Base-by-base conservation (phyloP, 495 filamentous ascomycete genomes). In the Hypomontagnella monticulosa region DNA sequence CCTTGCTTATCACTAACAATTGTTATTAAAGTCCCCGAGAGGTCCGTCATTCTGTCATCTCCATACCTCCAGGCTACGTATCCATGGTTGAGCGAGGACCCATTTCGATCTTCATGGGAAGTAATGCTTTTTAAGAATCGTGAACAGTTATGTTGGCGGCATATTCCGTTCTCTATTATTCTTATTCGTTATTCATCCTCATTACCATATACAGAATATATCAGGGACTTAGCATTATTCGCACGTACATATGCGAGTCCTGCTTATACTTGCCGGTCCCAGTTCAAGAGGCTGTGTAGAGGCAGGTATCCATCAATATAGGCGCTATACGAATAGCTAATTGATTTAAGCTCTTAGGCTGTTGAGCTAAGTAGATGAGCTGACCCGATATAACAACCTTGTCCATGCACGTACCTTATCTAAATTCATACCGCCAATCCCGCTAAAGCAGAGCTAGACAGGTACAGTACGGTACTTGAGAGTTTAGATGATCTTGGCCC, bases 1-100 rank as follows among this genome's bases (percentile, higher is more conserved):
- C 63, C 55, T 47, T 66, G 44, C 42, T 44, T 53, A 60, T 48
- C 47, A 42, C 30, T 54, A 52, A 36, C 19, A 55, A 48, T 46
- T 33, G 14, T 27, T 27, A 6, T 27, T 27, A 42, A 57, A 48
- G 43, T 44, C 34, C 36, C 59, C 37, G 53, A n/a, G 42, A 12
- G 11, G 34, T 44, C 10, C 23, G 30, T 46, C 42, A 9, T 23
- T 23, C 23, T 18, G 32, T 54, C 49, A 19, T 53, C 30, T 33
- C 20, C 27, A 33, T 20, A n/a, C n/a, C n/a, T 27, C 23, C 23
- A 27, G 2, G 6, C 23, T 41, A 53, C 33, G 5, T 60, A 27
- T 14, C 16, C 40, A 41, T 32, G 51, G 43, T 37, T 51, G 61
- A 44, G 30, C 34, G 33, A 23, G 32, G 11, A 12, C 9, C 34